A percentile compares a stretch with the other conserved stretches of the same genome.
Conservation (phyloP, 179 eudicot genomes). For the Silene vulgaris region DNA sequence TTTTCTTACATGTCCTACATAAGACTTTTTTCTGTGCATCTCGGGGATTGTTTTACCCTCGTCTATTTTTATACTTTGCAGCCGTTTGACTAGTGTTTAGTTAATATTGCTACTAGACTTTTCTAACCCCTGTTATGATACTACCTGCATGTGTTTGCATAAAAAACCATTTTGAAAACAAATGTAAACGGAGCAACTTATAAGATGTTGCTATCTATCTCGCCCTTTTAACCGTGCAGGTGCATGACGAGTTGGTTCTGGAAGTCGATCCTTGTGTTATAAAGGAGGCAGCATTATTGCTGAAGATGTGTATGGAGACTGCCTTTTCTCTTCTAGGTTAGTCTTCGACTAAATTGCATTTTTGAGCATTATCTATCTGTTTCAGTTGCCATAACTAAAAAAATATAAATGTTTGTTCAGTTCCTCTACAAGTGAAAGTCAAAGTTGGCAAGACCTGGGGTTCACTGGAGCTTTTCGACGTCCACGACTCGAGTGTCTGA, state of each 20-base stretch:
- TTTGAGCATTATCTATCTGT: not conserved
- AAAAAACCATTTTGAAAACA: too few relatives aligned
- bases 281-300: slow-evolving; percentile 64
- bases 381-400: not conserved
- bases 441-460: slow-evolving; percentile 93
- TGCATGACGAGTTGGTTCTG: slow-evolving; percentile 88
- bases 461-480: slow-evolving; percentile 62
- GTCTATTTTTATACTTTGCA: too few relatives aligned
- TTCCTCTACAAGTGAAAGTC: slow-evolving; percentile 78
- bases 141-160: too few relatives aligned
- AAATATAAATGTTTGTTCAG: slow-evolving; percentile 33
- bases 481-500: slow-evolving; percentile 23
- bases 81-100: too few relatives aligned
- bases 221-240: slow-evolving; percentile 35
- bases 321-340: slow-evolving; percentile 74
- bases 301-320: slow-evolving; percentile 77
- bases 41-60: too few relatives aligned
- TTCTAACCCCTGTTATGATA: too few relatives aligned
- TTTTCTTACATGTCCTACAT: too few relatives aligned
- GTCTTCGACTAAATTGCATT: slow-evolving; percentile 18
- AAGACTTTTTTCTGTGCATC: too few relatives aligned
- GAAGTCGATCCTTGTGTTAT: slow-evolving; percentile 76
- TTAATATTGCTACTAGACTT: too few relatives aligned
- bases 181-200: not conserved
- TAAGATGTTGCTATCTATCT: not conserved